Evolutionary conservation across 2,329 filamentous ascomycete species (phyloP).

Genomic region (Elsinoe perseae): DNA sequence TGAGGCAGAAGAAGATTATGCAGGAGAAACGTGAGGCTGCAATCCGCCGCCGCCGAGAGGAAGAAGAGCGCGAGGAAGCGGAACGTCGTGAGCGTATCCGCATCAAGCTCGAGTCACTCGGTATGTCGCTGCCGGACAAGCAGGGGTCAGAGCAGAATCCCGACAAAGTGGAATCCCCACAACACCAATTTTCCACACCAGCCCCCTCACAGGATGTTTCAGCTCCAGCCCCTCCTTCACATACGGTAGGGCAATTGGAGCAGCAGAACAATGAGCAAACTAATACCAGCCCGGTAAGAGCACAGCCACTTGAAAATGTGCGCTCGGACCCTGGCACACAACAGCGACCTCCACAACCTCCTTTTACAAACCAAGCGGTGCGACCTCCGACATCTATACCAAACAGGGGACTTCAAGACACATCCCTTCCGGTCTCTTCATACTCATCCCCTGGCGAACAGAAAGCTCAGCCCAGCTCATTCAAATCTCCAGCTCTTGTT

Average conservation of each 20-base stretch:
- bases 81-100: conserved; percentile 62
- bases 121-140: conserved; percentile 39
- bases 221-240: conserved; percentile 29
- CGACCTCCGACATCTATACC: conserved; percentile 26
- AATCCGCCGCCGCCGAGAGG: conserved; percentile 55
- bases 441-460: conserved; percentile 32
- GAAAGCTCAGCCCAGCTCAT: conserved; percentile 27
- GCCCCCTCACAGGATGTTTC: conserved; percentile 39
- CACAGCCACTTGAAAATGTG: conserved; percentile 7
- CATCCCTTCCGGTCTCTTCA: conserved; percentile 40
- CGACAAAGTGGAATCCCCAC: conserved; percentile 3
- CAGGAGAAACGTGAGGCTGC: conserved; percentile 62
- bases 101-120: conserved; percentile 63
- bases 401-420: conserved; percentile 1
- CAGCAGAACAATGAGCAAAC: not conserved
- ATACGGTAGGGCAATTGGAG: not conserved
- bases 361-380: conserved; percentile 48
- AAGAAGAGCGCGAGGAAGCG: conserved; percentile 66
- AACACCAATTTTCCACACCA: conserved; percentile 48
- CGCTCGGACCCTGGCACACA: conserved; percentile 8
- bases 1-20: conserved; percentile 46
- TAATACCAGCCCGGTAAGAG: conserved; percentile 6
- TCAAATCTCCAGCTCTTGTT: conserved; percentile 18
- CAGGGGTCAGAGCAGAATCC: conserved; percentile 9
- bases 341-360: conserved; percentile 3